A percentile compares a stretch with the other conserved stretches of the same genome.
Evolutionary conservation across 2,329 filamentous ascomycete species (phyloP).

Genomic region (Aspergillus neoniger): DNA sequence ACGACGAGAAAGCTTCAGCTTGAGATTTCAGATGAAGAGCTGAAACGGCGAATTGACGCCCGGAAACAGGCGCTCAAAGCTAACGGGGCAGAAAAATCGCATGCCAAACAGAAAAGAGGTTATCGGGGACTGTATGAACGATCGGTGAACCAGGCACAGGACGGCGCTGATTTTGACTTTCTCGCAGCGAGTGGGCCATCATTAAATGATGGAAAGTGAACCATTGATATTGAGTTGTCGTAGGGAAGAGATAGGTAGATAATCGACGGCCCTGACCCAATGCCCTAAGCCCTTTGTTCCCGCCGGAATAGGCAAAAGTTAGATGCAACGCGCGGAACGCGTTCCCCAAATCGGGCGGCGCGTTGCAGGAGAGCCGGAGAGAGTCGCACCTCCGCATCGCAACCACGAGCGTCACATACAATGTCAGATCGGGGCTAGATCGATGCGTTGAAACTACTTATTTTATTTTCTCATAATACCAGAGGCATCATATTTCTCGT

Average conservation of each 20-base stretch:
- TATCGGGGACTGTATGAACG: slow-evolving; percentile 46
- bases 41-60: slow-evolving; percentile 39
- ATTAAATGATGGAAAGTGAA: neutral
- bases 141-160: slow-evolving; percentile 46
- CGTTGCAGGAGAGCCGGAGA: slow-evolving; percentile 11
- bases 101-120: slow-evolving; percentile 32
- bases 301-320: slow-evolving; percentile 30
- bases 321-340: slow-evolving; percentile 25
- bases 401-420: neutral
- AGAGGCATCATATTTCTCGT: neutral
- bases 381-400: slow-evolving; percentile 2
- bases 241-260: neutral
- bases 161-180: slow-evolving; percentile 46
- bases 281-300: slow-evolving; percentile 35
- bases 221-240: neutral
- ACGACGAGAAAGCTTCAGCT: slow-evolving; percentile 46
- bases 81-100: slow-evolving; percentile 9
- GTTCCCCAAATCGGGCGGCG: slow-evolving; percentile 19
- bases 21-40: slow-evolving; percentile 45
- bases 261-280: slow-evolving; percentile 25
- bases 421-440: neutral
- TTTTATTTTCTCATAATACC: neutral
- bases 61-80: slow-evolving; percentile 1
- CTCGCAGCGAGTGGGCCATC: slow-evolving; percentile 29
- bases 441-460: neutral